Percentiles rank a stretch among this genome's conserved stretches.
phyloP scores from a whole-genome alignment of 192 early-diverging fungal species.

The Linnemannia exigua region DNA sequence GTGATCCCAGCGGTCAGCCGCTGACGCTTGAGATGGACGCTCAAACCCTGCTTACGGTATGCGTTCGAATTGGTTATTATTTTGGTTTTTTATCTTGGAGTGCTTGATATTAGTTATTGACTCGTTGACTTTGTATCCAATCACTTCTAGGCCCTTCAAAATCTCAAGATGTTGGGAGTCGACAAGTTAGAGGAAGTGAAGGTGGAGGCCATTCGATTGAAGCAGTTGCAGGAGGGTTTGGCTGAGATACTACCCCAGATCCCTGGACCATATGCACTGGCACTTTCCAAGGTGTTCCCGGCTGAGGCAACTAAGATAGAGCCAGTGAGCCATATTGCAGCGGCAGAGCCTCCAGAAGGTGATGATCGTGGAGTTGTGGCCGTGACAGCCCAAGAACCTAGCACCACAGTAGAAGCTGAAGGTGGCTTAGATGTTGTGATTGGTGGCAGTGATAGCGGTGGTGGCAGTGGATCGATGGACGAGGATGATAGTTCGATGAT shows the following conservation, averaged over 20 bases:
- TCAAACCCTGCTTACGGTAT: conserved; percentile 15
- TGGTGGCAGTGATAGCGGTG: background rate
- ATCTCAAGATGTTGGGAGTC: conserved; percentile 9
- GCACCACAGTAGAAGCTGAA: background rate
- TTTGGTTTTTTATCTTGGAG: background rate
- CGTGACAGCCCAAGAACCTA: background rate
- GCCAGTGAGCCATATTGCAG: background rate
- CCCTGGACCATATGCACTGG: background rate
- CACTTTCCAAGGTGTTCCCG: background rate
- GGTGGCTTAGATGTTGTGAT: background rate
- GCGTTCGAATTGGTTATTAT: background rate
- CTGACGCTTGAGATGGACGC: background rate
- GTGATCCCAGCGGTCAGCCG: background rate
- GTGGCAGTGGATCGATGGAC: background rate
- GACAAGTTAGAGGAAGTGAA: background rate
- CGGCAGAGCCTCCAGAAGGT: background rate
- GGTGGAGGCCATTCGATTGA: background rate
- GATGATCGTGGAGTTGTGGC: background rate
- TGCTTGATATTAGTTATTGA: background rate
- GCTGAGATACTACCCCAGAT: background rate
- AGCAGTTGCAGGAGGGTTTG: conserved; percentile 7
- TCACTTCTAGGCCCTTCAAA: conserved; percentile 16
- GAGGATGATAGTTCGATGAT: conserved; percentile 12
- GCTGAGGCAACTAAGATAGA: background rate
- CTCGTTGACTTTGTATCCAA: background rate